These are phyloP conservation scores for Tephrocybe sp. DNA, from an alignment of 768 basidiomycete genomes.

Conservation along the genomic window DNA sequence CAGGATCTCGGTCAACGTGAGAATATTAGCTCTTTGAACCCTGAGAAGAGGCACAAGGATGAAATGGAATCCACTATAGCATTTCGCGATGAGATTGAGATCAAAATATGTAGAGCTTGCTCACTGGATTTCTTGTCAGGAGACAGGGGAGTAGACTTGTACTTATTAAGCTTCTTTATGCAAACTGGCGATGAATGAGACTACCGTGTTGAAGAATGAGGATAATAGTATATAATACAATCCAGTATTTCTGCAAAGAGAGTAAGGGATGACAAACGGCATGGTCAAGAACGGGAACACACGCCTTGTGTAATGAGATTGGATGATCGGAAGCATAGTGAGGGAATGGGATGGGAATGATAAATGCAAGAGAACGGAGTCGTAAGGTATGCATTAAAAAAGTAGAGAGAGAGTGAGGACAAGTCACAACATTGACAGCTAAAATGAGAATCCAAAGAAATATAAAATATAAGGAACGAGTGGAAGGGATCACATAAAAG, in stretches of 20 bases:
- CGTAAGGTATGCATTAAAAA: slow-evolving; percentile 15
- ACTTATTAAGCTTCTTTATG: no score
- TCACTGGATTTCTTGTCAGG: no score
- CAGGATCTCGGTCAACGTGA: no score
- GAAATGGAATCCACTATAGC: no score
- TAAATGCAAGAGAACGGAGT: slow-evolving; percentile 6
- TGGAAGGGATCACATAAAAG: slow-evolving; percentile 10
- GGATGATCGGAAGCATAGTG: slow-evolving; percentile 15
- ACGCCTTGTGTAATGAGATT: slow-evolving; percentile 4
- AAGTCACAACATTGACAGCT: slow-evolving; percentile 11
- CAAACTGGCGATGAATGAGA: background rate
- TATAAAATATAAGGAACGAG: slow-evolving; percentile 8
- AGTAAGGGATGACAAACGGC: background rate
- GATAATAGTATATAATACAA: slow-evolving; percentile 18
- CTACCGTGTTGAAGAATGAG: background rate
- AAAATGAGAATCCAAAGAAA: slow-evolving; percentile 9
- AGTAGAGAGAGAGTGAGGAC: slow-evolving; percentile 5
- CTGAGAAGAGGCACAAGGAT: no score
- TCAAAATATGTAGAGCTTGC: no score
- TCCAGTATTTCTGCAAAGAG: slow-evolving; percentile 14
- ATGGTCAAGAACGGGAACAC: slow-evolving; percentile 7
- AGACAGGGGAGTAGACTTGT: no score
- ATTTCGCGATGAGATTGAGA: no score
- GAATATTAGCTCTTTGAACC: no score
- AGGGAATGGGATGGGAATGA: slow-evolving; percentile 5